phyloP scores from a whole-genome alignment of 768 basidiomycete genomes.

The Lentinula guzmanii region DNA sequence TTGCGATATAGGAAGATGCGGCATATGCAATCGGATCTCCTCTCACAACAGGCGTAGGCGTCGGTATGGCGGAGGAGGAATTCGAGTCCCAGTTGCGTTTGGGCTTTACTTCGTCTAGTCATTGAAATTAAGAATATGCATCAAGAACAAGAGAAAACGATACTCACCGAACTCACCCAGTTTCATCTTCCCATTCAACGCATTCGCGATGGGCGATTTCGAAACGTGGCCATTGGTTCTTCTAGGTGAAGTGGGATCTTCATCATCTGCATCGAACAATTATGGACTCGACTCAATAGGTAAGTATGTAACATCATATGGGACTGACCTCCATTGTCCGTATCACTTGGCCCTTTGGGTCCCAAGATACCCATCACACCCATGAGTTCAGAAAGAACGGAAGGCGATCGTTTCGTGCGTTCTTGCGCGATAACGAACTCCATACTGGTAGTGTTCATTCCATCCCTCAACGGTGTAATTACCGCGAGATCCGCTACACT shows the following conservation, averaged over 20 bases:
- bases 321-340: not conserved
- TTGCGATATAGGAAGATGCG: not conserved
- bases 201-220: not conserved
- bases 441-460: constrained; percentile 99
- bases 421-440: constrained; percentile 96
- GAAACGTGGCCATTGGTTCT: not conserved
- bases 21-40: constrained; percentile 2
- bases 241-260: not conserved
- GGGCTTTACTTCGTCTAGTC: not conserved
- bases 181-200: not conserved
- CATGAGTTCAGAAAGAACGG: constrained; percentile 96
- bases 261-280: not conserved
- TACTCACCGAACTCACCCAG: not conserved
- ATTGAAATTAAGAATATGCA: too few relatives aligned
- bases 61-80: not conserved
- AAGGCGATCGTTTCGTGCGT: constrained; percentile 73
- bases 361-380: constrained; percentile 66
- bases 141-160: not conserved
- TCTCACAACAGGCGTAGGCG: not conserved
- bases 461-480: constrained; percentile 92
- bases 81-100: not conserved
- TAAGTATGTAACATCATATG: not conserved
- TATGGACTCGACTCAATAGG: not conserved
- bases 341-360: not conserved
- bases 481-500: constrained; percentile 91